Conservation (phyloP, 1,284 basidiomycete genomes). For the Austroboletus rostrupii region DNA sequence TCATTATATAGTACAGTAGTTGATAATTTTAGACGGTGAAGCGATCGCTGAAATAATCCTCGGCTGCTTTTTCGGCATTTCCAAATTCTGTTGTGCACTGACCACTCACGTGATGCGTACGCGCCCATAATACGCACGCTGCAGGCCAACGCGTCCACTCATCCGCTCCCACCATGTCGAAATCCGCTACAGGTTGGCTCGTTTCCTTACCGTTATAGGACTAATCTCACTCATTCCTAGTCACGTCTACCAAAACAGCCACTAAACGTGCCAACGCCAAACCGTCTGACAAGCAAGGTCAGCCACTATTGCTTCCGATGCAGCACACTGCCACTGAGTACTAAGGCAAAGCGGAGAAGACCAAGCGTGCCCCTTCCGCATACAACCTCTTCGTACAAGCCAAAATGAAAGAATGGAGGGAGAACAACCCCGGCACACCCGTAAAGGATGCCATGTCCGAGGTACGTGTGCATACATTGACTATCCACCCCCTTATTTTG, state of each 20-base stretch:
- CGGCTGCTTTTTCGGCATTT: conserved; percentile 18
- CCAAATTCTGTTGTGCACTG: conserved; percentile 24
- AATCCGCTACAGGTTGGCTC: conserved; percentile 32
- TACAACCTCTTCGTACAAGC: conserved; percentile 54
- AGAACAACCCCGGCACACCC: conserved; percentile 44
- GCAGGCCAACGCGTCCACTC: conserved; percentile 5
- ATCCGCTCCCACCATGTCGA: conserved; percentile 30
- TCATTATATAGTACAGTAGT: conserved; percentile 24
- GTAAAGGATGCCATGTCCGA: conserved; percentile 50
- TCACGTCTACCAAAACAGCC: conserved; percentile 47
- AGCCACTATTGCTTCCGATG: conserved; percentile 1
- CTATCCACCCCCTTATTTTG: conserved; percentile 10
- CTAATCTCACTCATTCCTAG: conserved; percentile 25
- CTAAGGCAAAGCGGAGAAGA: conserved; percentile 39
- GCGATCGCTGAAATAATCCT: conserved; percentile 23
- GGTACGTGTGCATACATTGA: conserved; percentile 31
- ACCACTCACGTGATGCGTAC: conserved; percentile 35
- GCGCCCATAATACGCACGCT: conserved; percentile 16
- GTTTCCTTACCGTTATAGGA: too few relatives aligned
- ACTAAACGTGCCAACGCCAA: conserved; percentile 47
- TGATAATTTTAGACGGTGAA: conserved; percentile 2
- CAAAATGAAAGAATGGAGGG: conserved; percentile 51
- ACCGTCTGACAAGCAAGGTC: conserved; percentile 30
- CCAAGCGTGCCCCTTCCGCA: conserved; percentile 50
- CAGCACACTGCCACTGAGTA: background rate